Percentiles rank a stretch among this genome's conserved stretches.
These are phyloP conservation scores for Endocarpon pusillum DNA, from an alignment of 495 filamentous ascomycete species.

Conservation along the genomic window DNA sequence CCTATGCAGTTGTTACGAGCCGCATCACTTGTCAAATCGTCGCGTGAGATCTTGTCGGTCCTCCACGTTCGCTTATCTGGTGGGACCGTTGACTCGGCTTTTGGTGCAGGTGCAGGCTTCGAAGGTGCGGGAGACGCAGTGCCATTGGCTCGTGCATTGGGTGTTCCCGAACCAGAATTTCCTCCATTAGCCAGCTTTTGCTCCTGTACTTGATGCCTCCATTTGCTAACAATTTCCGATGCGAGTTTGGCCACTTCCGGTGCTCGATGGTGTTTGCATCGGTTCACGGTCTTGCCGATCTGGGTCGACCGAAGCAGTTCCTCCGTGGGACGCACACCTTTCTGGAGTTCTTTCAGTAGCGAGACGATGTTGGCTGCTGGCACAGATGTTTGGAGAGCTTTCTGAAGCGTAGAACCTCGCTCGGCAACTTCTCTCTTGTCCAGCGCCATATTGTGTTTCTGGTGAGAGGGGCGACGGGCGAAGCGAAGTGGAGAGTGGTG, in stretches of 20 bases:
- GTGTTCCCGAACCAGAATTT: constrained; percentile 27
- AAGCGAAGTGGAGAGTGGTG: no score
- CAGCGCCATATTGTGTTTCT: no score
- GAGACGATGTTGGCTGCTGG: constrained; percentile 43
- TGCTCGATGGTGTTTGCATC: constrained; percentile 55
- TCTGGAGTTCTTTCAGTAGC: constrained; percentile 61
- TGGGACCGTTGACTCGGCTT: constrained; percentile 50
- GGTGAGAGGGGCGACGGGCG: no score
- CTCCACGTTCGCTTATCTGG: constrained; percentile 63
- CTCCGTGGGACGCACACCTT: constrained; percentile 66
- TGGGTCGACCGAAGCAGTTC: constrained; percentile 71
- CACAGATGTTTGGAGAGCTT: constrained; percentile 54
- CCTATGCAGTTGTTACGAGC: constrained; percentile 67
- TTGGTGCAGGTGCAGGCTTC: constrained; percentile 23
- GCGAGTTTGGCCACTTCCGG: constrained; percentile 60
- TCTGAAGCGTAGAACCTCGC: no score
- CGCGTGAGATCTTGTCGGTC: constrained; percentile 56
- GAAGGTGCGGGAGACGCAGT: constrained; percentile 19
- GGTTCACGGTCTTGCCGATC: constrained; percentile 78
- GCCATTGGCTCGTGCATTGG: constrained; percentile 23
- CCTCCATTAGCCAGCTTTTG: constrained; percentile 34
- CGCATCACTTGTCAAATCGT: constrained; percentile 45
- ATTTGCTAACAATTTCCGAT: constrained; percentile 68
- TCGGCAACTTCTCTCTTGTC: no score
- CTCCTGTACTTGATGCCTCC: constrained; percentile 67